Evolutionary conservation across 768 basidiomycete genomes (phyloP).

Genomic region (Ramaria sp.): DNA sequence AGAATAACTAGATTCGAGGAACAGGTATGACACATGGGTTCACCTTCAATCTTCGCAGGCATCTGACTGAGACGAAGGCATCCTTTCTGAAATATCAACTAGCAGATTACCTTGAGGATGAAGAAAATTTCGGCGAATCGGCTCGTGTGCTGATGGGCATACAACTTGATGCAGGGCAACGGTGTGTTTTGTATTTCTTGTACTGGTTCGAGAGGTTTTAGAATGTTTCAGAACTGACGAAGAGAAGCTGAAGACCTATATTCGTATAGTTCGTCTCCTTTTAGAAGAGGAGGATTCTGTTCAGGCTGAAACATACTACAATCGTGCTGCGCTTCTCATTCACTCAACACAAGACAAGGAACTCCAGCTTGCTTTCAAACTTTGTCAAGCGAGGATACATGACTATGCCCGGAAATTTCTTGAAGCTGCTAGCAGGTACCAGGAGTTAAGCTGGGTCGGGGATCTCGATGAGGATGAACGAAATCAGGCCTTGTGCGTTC

Average conservation of each 20-base stretch:
- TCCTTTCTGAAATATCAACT: slow-evolving; percentile 77
- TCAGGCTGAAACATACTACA: slow-evolving; percentile 97
- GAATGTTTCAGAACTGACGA: slow-evolving; percentile 33
- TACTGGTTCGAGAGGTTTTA: neutral
- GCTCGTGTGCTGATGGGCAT: slow-evolving; percentile 89
- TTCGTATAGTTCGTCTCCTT: slow-evolving; percentile 87
- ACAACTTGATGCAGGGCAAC: slow-evolving; percentile 79
- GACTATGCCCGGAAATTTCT: slow-evolving; percentile 89
- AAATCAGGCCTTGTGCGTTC: slow-evolving; percentile 72
- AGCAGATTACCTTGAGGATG: slow-evolving; percentile 78
- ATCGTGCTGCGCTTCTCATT: slow-evolving; percentile 84
- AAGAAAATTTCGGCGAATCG: slow-evolving; percentile 91
- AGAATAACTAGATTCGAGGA: slow-evolving; percentile 90
- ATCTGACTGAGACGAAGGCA: slow-evolving; percentile 37
- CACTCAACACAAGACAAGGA: slow-evolving; percentile 72
- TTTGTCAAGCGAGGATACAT: slow-evolving; percentile 89
- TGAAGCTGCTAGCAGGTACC: slow-evolving; percentile 89
- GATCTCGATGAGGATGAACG: slow-evolving; percentile 94
- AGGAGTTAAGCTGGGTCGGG: slow-evolving; percentile 84
- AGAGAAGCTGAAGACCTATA: slow-evolving; percentile 83
- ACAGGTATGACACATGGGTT: slow-evolving; percentile 47
- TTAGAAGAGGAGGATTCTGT: slow-evolving; percentile 96
- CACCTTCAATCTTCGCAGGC: neutral
- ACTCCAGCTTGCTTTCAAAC: slow-evolving; percentile 75
- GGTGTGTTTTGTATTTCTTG: slow-evolving; percentile 34